phyloP scores from a whole-genome alignment of 495 filamentous ascomycete genomes.

The Aspergillus sclerotiicarbonarius region DNA sequence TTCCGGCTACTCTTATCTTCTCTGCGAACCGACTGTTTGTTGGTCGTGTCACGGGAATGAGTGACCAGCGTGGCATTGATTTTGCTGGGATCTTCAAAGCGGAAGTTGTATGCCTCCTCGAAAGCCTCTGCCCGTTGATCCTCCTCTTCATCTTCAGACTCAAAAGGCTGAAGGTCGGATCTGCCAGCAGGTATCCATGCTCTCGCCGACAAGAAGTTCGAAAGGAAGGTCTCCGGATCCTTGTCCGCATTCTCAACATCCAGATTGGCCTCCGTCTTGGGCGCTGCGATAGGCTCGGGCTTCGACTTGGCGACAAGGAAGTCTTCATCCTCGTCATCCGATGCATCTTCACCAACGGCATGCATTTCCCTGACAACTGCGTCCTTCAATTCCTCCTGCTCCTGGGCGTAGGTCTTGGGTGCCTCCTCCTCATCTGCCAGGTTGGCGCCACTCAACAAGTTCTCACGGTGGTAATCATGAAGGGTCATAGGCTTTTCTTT shows the following conservation, averaged over 20 bases:
- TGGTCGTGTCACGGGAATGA: conserved; percentile 80
- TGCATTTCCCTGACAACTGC: conserved; percentile 78
- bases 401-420: conserved; percentile 73
- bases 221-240: conserved; percentile 85
- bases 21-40: conserved; percentile 75
- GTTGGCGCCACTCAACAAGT: conserved; percentile 64
- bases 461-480: conserved; percentile 85
- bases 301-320: conserved; percentile 65
- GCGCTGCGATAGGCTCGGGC: conserved; percentile 30
- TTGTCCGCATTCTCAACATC: conserved; percentile 78
- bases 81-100: conserved; percentile 86
- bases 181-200: conserved; percentile 74
- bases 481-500: conserved; percentile 84
- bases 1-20: conserved; percentile 75
- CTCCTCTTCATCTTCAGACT: conserved; percentile 88
- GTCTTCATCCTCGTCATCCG: conserved; percentile 56
- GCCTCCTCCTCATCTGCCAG: conserved; percentile 53
- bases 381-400: conserved; percentile 79
- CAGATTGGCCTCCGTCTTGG: conserved; percentile 50
- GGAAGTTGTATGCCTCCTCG: conserved; percentile 93
- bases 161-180: conserved; percentile 68
- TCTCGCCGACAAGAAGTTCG: conserved; percentile 82
- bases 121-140: conserved; percentile 78
- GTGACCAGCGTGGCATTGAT: conserved; percentile 81
- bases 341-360: conserved; percentile 38